Conservation (phyloP, 2,329 filamentous ascomycete genomes). For the Pseudogymnoascus destructans region DNA sequence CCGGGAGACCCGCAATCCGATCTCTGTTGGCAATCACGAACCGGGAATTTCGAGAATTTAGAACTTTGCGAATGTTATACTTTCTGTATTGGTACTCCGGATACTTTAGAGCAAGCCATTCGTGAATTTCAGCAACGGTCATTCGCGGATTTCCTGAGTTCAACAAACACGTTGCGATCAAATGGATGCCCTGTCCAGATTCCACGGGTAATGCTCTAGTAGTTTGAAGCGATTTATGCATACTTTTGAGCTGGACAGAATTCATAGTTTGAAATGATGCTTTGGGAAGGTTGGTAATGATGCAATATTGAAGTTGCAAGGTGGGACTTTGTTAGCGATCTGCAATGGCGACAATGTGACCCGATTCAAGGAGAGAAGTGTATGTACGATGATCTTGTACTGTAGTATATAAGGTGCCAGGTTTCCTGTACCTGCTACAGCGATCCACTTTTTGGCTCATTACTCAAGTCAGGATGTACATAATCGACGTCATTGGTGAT, state of each 20-base stretch:
- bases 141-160: background rate
- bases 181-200: background rate
- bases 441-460: background rate
- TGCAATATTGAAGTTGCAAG: background rate
- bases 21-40: background rate
- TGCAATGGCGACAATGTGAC: background rate
- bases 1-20: background rate
- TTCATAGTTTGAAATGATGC: background rate
- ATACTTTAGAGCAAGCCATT: background rate
- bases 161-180: background rate
- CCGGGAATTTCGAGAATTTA: background rate
- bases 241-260: too few relatives aligned
- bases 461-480: background rate
- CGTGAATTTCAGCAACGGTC: background rate
- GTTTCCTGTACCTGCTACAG: background rate
- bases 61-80: background rate
- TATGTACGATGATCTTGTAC: background rate
- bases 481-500: background rate
- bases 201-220: background rate
- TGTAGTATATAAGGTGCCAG: background rate
- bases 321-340: background rate
- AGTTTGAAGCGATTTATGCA: background rate
- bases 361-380: background rate
- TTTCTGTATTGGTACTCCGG: background rate
- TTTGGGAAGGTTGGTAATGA: background rate